A percentile compares a stretch with the other conserved stretches of the same genome.
Conservation (phyloP, 805 yeast genomes). For the Candida anglica region DNA sequence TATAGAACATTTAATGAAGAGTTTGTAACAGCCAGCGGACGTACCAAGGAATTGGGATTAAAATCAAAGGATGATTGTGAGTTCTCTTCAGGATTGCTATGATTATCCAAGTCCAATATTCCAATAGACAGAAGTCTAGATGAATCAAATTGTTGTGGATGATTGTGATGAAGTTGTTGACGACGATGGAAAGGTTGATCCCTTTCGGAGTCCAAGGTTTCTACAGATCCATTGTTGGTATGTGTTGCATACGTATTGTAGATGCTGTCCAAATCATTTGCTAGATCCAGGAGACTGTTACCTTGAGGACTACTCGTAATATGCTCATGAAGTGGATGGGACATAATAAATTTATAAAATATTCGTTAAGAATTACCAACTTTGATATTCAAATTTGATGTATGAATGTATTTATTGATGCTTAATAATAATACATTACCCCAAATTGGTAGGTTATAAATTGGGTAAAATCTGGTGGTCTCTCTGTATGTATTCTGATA, state of each 20-base stretch:
- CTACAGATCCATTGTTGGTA: slow-evolving; percentile 14
- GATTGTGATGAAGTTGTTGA: slow-evolving; percentile 5
- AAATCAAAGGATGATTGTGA: slow-evolving; percentile 18
- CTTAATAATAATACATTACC: no score
- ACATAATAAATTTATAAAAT: no score
- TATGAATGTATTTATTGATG: no score
- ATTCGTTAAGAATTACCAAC: no score
- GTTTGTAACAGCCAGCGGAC: slow-evolving; percentile 24
- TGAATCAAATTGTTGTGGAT: background rate
- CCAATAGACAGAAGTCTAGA: background rate
- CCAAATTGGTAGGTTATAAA: no score
- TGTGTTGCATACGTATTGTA: slow-evolving; percentile 12
- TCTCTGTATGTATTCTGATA: no score
- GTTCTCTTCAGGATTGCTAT: background rate
- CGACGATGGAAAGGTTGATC: slow-evolving; percentile 9
- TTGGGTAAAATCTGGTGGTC: no score
- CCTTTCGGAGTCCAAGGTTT: slow-evolving; percentile 23
- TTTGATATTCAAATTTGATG: no score
- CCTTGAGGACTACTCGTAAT: no score
- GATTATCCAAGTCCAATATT: background rate
- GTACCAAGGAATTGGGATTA: slow-evolving; percentile 11
- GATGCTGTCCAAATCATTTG: slow-evolving; percentile 22
- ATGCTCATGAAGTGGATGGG: no score
- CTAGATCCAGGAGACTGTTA: slow-evolving; percentile 15
- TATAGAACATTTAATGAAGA: slow-evolving; percentile 34